Evolutionary conservation across 2,329 filamentous ascomycete species (phyloP).

Genomic region (Trichoderma citrinoviride): DNA sequence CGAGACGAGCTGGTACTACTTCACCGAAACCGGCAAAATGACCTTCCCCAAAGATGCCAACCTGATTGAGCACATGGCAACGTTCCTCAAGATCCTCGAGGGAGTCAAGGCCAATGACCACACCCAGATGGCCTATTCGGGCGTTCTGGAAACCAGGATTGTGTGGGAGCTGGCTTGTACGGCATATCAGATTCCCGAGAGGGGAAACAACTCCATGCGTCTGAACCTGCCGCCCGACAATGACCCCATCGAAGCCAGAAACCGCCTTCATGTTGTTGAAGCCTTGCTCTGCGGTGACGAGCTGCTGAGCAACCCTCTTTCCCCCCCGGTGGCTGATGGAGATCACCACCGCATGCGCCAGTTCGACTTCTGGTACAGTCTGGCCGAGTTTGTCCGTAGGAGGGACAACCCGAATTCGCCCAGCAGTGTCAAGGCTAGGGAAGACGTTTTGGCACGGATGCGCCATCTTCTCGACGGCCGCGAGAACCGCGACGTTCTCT

Average conservation of each 20-base stretch:
- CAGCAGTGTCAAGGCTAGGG: constrained; percentile 51
- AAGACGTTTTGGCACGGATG: constrained; percentile 63
- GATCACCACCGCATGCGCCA: constrained; percentile 59
- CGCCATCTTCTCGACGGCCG: constrained; percentile 71
- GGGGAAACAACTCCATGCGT: constrained; percentile 35
- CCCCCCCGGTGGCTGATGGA: constrained; percentile 47
- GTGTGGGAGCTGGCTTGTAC: constrained; percentile 60
- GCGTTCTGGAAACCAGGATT: constrained; percentile 55
- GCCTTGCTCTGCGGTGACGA: constrained; percentile 71
- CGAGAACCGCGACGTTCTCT: constrained; percentile 87
- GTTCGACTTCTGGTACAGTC: constrained; percentile 76
- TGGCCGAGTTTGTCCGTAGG: constrained; percentile 63
- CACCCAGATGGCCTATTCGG: constrained; percentile 52
- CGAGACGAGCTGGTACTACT: constrained; percentile 79
- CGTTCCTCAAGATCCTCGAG: constrained; percentile 58
- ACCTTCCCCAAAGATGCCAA: constrained; percentile 51
- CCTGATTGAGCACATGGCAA: constrained; percentile 64
- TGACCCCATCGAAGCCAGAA: constrained; percentile 61
- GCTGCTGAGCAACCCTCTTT: constrained; percentile 56
- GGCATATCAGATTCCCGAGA: constrained; percentile 41
- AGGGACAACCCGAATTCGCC: constrained; percentile 56
- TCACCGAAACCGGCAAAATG: constrained; percentile 44
- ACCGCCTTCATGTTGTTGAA: constrained; percentile 73
- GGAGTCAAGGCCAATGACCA: constrained; percentile 50
- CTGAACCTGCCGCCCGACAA: constrained; percentile 50